Evolutionary conservation across 2,329 filamentous ascomycete species (phyloP).

Genomic region (Epichloe hybrida): DNA sequence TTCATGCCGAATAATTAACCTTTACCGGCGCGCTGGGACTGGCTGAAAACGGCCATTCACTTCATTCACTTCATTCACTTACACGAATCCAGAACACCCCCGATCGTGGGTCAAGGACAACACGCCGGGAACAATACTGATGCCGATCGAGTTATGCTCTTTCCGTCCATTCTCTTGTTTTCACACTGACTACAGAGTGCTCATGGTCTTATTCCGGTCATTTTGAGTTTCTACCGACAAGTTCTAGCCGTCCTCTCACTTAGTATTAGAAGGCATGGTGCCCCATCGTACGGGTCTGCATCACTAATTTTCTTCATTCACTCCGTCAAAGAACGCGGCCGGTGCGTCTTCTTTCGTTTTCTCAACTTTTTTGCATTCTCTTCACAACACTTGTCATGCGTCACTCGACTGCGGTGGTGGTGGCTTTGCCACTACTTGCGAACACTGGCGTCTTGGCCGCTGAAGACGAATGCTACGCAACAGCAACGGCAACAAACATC

Average conservation of each 20-base stretch:
- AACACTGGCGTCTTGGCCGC: background rate
- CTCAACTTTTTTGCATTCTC: background rate
- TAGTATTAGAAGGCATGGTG: background rate
- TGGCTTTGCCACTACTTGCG: constrained; percentile 1
- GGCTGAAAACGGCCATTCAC: too few relatives aligned
- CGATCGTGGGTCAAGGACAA: too few relatives aligned
- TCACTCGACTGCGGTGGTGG: background rate
- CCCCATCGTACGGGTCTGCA: background rate
- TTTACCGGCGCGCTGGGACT: too few relatives aligned
- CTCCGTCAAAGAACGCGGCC: background rate
- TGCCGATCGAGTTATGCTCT: background rate
- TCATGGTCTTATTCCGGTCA: background rate
- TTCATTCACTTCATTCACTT: too few relatives aligned
- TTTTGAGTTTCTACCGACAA: background rate
- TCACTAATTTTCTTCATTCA: background rate
- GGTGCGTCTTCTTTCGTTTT: background rate
- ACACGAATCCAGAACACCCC: too few relatives aligned
- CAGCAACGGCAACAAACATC: background rate
- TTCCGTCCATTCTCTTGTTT: background rate
- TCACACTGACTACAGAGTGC: background rate
- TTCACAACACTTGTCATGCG: background rate
- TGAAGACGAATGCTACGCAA: background rate
- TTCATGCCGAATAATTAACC: too few relatives aligned
- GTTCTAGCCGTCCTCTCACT: background rate
- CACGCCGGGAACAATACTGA: too few relatives aligned